phyloP scores from a whole-genome alignment of 495 filamentous ascomycete genomes.

The Daldinia childiae region DNA sequence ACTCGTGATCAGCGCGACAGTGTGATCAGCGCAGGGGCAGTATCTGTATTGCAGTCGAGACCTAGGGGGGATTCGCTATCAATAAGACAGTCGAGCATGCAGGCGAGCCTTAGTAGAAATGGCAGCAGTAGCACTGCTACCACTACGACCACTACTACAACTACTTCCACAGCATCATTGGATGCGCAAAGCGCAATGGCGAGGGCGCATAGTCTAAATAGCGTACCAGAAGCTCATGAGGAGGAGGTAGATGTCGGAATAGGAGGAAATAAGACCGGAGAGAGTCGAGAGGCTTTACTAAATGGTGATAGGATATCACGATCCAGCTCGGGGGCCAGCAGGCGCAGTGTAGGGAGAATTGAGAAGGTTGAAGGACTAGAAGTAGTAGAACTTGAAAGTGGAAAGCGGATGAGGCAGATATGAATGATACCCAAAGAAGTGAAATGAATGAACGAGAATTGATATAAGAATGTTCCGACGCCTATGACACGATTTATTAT shows the following conservation, averaged over 20 bases:
- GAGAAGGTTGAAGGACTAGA: slow-evolving; percentile 41
- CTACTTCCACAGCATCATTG: slow-evolving; percentile 20
- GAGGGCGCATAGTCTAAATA: slow-evolving; percentile 41
- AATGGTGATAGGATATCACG: slow-evolving; percentile 14
- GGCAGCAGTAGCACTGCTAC: slow-evolving; percentile 14
- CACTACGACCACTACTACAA: slow-evolving; percentile 1
- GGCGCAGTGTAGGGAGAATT: slow-evolving; percentile 22
- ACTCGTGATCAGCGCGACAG: slow-evolving; percentile 26
- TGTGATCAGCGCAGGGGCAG: slow-evolving; percentile 30
- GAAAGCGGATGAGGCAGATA: slow-evolving; percentile 26
- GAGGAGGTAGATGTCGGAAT: slow-evolving; percentile 18
- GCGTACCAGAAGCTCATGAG: slow-evolving; percentile 43
- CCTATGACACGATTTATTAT: no score
- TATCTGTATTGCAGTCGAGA: slow-evolving; percentile 25
- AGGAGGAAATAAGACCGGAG: slow-evolving; percentile 12
- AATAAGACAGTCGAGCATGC: slow-evolving; percentile 35
- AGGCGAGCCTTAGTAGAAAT: slow-evolving; percentile 35
- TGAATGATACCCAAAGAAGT: slow-evolving; percentile 33
- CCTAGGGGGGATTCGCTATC: slow-evolving; percentile 38
- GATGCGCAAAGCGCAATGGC: slow-evolving; percentile 22
- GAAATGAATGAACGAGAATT: slow-evolving; percentile 7
- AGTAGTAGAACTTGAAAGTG: slow-evolving; percentile 37
- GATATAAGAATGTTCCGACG: background rate
- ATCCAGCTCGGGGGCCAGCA: slow-evolving; percentile 33
- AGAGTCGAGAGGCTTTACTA: slow-evolving; percentile 26